Evolutionary conservation across 2,329 filamentous ascomycete genomes (phyloP), one percentile per base, ranked within the genome.

Genomic region (Pseudogymnoascus sp.): DNA sequence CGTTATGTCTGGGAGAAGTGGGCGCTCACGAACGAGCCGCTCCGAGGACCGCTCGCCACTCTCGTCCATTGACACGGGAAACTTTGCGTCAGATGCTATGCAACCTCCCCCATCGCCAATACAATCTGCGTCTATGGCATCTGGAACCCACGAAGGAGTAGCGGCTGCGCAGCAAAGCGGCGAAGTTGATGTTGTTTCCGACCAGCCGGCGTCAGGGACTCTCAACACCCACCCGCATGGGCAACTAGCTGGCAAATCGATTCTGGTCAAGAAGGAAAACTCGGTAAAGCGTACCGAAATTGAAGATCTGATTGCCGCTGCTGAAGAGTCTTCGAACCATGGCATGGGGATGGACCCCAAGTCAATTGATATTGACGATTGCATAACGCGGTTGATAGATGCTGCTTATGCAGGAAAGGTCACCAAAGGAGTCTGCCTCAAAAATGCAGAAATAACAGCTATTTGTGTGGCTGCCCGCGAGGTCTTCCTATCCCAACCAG

Each of bases 331-430:
- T 62, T 73, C 77, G 6, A 79, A 77, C 62, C 80, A 82, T 11
- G 78, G 79, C 12, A 89, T 96, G 76, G 89, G 90, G 66, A 95
- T 97, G 82, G 91, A 95, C 22, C 84, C 97, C 71, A 96, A 96
- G 75, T 86, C 92, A 36, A 90, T 94, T 68, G 94, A 99, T 73
- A 80, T 99, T 30, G 94, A 99, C 72, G 94, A 99, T 72, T 97
- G 96, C 81, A 99, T 99, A 73, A 92, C 92, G 70, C 87, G 94
- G 45, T 83, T 99, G 45, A 80, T 99, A 61, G 94, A 99, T 75
- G 93, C 94, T 8, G 94, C 90, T 11, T 99, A 99, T 73, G 90
- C 92, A 49, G 92, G 92, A 67, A 99, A 99, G 76, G 91, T 97
- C 69, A 97, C 94, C 66, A 99, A 99, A 81, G 91, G 92, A 22